phyloP scores from a whole-genome alignment of 1,284 basidiomycete genomes.

The Marasmius fiardii region DNA sequence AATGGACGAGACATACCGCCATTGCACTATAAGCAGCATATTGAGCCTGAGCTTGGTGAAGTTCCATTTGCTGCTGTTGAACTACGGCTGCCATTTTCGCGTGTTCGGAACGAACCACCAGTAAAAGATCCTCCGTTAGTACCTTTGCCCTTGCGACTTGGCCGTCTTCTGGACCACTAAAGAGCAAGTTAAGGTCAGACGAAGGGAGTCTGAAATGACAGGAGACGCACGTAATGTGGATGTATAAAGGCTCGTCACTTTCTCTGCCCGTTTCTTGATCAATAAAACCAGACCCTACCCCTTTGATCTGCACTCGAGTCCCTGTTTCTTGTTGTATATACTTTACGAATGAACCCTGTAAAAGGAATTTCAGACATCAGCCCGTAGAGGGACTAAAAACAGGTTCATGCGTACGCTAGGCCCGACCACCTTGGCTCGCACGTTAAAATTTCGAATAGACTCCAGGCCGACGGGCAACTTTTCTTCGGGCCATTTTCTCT shows the following conservation, averaged over 20 bases:
- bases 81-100: conserved; percentile 67
- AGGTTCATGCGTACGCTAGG: conserved; percentile 63
- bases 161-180: conserved; percentile 83
- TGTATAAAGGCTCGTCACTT: conserved; percentile 90
- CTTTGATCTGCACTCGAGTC: conserved; percentile 98
- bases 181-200: not conserved
- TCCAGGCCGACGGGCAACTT: conserved; percentile 88
- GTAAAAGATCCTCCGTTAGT: conserved; percentile 85
- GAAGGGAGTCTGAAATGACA: not conserved
- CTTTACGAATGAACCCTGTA: conserved; percentile 93
- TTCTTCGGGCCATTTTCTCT: conserved; percentile 96
- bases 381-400: not conserved
- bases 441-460: conserved; percentile 93
- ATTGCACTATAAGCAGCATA: conserved; percentile 70
- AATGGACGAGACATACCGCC: conserved; percentile 44
- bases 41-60: conserved; percentile 76
- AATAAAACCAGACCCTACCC: conserved; percentile 91
- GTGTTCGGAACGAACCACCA: conserved; percentile 84
- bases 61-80: conserved; percentile 76
- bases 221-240: conserved; percentile 80
- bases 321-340: conserved; percentile 97
- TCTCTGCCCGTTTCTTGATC: conserved; percentile 93
- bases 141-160: conserved; percentile 87
- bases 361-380: not conserved
- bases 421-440: conserved; percentile 96